These are phyloP conservation scores for Pseudognaphalium luteoalbum DNA, from an alignment of 129 eudicot species.

Conservation along the genomic window DNA sequence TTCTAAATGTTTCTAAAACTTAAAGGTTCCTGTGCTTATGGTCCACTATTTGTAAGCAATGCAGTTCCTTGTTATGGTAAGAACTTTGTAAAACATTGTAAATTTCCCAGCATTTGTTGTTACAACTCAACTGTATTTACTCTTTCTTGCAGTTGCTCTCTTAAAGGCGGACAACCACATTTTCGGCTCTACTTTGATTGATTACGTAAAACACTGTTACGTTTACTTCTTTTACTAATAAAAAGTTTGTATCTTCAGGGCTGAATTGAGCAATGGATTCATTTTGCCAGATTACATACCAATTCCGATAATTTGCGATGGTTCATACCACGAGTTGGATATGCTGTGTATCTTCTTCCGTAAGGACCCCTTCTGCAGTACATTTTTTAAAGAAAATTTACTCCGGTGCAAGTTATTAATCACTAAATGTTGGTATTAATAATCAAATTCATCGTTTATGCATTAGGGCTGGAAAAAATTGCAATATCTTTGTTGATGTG, in stretches of 20 bases:
- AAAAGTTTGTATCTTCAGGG: too few relatives aligned
- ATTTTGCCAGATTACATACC: conserved; percentile 50
- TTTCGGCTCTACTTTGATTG: conserved; percentile 62
- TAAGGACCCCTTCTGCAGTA: conserved; percentile 5
- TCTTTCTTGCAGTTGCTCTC: conserved; percentile 47
- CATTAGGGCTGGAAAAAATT: conserved; percentile 68
- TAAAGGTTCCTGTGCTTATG: conserved; percentile 79
- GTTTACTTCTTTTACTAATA: background rate
- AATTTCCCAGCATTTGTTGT: background rate
- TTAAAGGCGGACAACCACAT: conserved; percentile 46
- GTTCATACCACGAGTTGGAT: conserved; percentile 45
- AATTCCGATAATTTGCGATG: conserved; percentile 35
- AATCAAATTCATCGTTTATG: background rate
- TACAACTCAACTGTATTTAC: conserved; percentile 11
- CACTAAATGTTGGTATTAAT: background rate
- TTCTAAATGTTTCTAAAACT: too few relatives aligned
- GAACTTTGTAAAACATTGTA: background rate
- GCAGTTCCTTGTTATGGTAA: conserved; percentile 87
- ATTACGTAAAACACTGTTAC: conserved; percentile 48
- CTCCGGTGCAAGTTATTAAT: too few relatives aligned
- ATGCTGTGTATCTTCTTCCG: conserved; percentile 40
- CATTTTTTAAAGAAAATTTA: background rate
- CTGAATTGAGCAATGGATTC: conserved; percentile 52
- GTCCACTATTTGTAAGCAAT: conserved; percentile 84
- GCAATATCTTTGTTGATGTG: conserved; percentile 56